These are phyloP conservation scores for Fusarium metavorans DNA, from an alignment of 2,329 filamentous ascomycete species.

Conservation along the genomic window DNA sequence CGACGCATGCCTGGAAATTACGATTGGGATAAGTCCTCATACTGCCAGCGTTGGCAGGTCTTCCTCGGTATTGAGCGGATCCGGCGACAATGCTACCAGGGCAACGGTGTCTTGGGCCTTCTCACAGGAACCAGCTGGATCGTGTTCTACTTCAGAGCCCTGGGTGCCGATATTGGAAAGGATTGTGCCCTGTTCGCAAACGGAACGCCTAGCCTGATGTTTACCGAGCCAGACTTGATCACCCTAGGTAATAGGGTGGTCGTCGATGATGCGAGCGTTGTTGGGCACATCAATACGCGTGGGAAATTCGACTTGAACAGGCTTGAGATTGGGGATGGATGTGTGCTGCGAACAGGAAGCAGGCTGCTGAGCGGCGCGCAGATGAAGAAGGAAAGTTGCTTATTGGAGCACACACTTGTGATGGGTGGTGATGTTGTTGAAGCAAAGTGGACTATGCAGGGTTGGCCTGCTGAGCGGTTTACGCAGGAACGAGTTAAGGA, in stretches of 20 bases:
- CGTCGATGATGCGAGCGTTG: conserved; percentile 67
- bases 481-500: not conserved
- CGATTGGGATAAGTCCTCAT: conserved; percentile 68
- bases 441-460: conserved; percentile 63
- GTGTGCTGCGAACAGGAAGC: conserved; percentile 64
- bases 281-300: conserved; percentile 67
- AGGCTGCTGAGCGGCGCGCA: conserved; percentile 64
- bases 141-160: conserved; percentile 63
- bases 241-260: conserved; percentile 64
- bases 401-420: conserved; percentile 69
- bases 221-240: conserved; percentile 69
- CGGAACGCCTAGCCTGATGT: conserved; percentile 63
- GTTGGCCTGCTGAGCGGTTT: conserved; percentile 59
- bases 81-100: conserved; percentile 62
- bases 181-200: conserved; percentile 68
- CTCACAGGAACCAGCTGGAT: conserved; percentile 66
- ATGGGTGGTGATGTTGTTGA: conserved; percentile 68
- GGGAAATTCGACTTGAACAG: conserved; percentile 68
- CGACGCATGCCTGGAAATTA: conserved; percentile 64
- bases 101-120: conserved; percentile 63
- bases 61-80: conserved; percentile 65
- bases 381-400: conserved; percentile 64
- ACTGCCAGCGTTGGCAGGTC: conserved; percentile 70
- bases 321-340: conserved; percentile 62
- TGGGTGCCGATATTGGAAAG: conserved; percentile 65